Evolutionary conservation across 75 land plant genomes (phyloP), one percentile per base, ranked within the genome.

Genomic region (Picea sitchensis): DNA sequence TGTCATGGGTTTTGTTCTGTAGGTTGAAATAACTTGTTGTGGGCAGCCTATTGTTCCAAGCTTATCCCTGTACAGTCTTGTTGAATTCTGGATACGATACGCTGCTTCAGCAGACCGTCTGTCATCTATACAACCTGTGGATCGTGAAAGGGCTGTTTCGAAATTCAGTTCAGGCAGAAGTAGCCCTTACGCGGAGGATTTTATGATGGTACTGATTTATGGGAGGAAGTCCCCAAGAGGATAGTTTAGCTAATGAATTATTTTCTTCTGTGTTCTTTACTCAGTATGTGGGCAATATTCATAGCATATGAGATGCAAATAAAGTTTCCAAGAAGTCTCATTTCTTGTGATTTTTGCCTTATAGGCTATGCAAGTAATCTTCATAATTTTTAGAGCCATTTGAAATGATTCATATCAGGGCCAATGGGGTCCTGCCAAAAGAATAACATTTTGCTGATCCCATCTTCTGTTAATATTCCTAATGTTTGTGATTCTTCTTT

Each of bases 1-100:
- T 20, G 41, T 69, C 2, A 9, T 20, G 73, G 54, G 54, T 15
- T 14, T 67, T 76, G 26, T 69, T 7, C 78, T 57, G 61, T 86
- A 94, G 90, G 93, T 94, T 65, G 95, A 90, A 74, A 87, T 94
- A 26, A 87, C 82, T 31, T 94, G 95, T 67, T 87, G 90, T 78
- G 91, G 88, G 18, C 88, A 90, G 67, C 90, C 92, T 12, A 86
- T 94, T 44, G 80, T 87, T 44, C 92, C 97, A 30, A 85, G 86
- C 62, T 61, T 90, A 73, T 77, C 85, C 15, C 62, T 94, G 80
- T 82, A 88, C 67, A 86, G 82, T 75, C 78, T 94, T 59, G 83
- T 89, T 57, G 89, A 87, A 65, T 78, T 87, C 34, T 94, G 95
- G 97, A 85, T 88, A 26, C 79, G 80, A 61, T 81, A 84, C 9